A percentile compares a stretch with the other conserved stretches of the same genome.
phyloP scores from a whole-genome alignment of 331 rosid genomes.

The Acacia pycnantha region DNA sequence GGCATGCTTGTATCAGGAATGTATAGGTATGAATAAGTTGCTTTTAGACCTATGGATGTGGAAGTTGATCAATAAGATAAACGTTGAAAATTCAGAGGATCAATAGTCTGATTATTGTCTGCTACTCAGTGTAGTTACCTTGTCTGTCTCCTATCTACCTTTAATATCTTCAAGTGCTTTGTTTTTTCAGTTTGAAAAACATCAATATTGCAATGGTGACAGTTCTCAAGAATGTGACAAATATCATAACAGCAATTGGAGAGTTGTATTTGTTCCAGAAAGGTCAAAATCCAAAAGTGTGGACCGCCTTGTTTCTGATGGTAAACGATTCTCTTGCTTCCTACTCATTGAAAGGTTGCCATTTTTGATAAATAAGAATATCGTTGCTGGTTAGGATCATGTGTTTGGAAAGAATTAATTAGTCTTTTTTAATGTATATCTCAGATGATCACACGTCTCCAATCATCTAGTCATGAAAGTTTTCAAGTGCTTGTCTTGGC shows the following conservation, averaged over 20 bases:
- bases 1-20: constrained; percentile 94
- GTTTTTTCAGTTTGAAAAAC: constrained; percentile 73
- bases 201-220: constrained; percentile 97
- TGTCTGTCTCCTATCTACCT: constrained; percentile 11
- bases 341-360: background rate
- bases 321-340: constrained; percentile 36
- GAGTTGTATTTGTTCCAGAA: constrained; percentile 75
- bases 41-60: background rate
- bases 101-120: constrained; percentile 9
- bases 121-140: background rate
- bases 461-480: background rate
- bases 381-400: constrained; percentile 11
- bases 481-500: background rate
- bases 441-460: background rate
- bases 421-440: background rate
- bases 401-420: background rate
- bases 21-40: constrained; percentile 62
- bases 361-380: constrained; percentile 3
- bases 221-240: constrained; percentile 86
- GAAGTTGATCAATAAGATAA: constrained; percentile 3
- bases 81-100: constrained; percentile 17
- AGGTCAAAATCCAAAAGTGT: constrained; percentile 75
- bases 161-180: constrained; percentile 21
- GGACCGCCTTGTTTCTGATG: constrained; percentile 90
- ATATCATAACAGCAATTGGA: constrained; percentile 84